Percentiles rank a stretch among this genome's conserved stretches.
Evolutionary conservation across 2,329 filamentous ascomycete genomes (phyloP).

Genomic region (Aspergillus sp.): DNA sequence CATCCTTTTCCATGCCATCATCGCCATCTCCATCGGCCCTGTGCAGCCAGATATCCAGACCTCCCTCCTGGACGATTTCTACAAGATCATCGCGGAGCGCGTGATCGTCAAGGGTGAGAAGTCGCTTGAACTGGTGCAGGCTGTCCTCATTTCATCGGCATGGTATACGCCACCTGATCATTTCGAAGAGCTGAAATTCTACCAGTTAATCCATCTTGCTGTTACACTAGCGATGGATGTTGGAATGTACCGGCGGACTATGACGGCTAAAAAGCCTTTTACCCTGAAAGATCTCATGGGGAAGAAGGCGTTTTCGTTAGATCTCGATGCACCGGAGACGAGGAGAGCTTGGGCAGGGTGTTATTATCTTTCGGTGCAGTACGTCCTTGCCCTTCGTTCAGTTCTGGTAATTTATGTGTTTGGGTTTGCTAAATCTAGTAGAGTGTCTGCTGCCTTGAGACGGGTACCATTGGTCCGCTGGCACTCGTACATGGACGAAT

Average conservation of each 20-base stretch:
- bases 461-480: constrained; percentile 52
- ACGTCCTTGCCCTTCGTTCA: constrained; percentile 13
- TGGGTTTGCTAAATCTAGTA: constrained; percentile 19
- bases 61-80: constrained; percentile 58
- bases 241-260: constrained; percentile 57
- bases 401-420: neutral
- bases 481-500: constrained; percentile 57
- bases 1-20: constrained; percentile 50
- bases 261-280: constrained; percentile 23
- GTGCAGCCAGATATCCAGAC: constrained; percentile 51
- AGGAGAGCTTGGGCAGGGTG: constrained; percentile 53
- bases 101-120: constrained; percentile 70
- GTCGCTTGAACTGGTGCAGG: constrained; percentile 73
- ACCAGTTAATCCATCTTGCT: constrained; percentile 74
- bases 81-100: constrained; percentile 64
- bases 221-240: constrained; percentile 77
- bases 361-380: constrained; percentile 54
- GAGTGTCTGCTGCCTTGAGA: constrained; percentile 51
- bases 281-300: constrained; percentile 31
- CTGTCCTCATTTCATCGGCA: constrained; percentile 63
- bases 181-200: constrained; percentile 82
- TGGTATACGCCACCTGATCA: constrained; percentile 82
- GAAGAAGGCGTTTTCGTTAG: constrained; percentile 30
- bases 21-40: constrained; percentile 46
- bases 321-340: constrained; percentile 49